Conservation (phyloP, 2,329 filamentous ascomycete species). For the Aspergillus sp. region DNA sequence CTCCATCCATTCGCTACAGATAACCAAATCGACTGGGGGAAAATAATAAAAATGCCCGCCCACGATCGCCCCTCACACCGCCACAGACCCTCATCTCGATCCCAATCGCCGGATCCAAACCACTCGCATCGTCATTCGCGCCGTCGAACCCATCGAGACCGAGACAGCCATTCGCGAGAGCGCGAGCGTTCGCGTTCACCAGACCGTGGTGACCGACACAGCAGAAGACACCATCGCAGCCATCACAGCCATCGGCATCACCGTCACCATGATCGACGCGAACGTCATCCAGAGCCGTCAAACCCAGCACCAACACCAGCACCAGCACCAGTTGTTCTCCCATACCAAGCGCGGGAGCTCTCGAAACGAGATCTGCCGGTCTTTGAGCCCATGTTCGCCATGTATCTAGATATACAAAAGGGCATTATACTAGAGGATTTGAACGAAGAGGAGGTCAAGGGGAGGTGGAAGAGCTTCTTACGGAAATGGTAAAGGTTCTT, state of each 20-base stretch:
- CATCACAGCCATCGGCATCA: not conserved
- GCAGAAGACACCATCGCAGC: constrained; percentile 13
- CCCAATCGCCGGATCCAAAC: no score
- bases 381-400: constrained; percentile 70
- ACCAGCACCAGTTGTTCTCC: constrained; percentile 44
- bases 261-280: constrained; percentile 10
- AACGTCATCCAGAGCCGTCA: constrained; percentile 6
- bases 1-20: no score
- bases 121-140: no score
- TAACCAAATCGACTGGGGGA: no score
- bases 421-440: constrained; percentile 63
- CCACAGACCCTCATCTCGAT: no score
- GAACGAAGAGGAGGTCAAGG: constrained; percentile 68
- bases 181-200: constrained; percentile 35
- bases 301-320: not conserved
- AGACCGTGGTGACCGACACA: constrained; percentile 24
- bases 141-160: constrained; percentile 7
- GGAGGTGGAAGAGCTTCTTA: constrained; percentile 91
- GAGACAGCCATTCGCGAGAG: constrained; percentile 12
- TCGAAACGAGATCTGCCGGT: constrained; percentile 62
- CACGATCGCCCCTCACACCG: no score
- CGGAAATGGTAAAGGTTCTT: constrained; percentile 65
- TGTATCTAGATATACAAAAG: constrained; percentile 88
- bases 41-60: no score
- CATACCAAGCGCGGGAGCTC: constrained; percentile 61